Evolutionary conservation across 2,329 filamentous ascomycete genomes (phyloP).

Genomic region (Pleomassaria siparia): DNA sequence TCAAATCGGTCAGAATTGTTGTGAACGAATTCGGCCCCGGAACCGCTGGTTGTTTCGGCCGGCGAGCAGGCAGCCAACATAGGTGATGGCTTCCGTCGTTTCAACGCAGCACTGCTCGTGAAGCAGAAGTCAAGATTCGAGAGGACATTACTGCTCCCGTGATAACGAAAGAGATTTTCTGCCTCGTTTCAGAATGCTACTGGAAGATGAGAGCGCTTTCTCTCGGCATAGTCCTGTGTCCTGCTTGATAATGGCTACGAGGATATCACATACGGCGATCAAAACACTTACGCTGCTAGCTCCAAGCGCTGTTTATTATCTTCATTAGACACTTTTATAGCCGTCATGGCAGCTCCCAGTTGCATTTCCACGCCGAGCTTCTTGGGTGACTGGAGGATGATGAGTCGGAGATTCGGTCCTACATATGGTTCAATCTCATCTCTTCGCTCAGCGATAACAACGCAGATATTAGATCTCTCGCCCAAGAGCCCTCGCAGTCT

Average conservation of each 20-base stretch:
- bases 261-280: not conserved
- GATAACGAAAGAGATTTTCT: constrained; percentile 15
- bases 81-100: constrained; percentile 7
- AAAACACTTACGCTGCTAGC: constrained; percentile 19
- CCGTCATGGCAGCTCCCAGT: constrained; percentile 40
- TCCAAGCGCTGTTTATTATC: constrained; percentile 6
- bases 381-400: too few species aligned
- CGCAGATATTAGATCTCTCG: too few species aligned
- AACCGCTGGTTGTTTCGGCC: constrained; percentile 5
- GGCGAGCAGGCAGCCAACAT: constrained; percentile 13
- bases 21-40: constrained; percentile 20
- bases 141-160: constrained; percentile 24
- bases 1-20: constrained; percentile 10
- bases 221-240: not conserved
- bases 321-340: constrained; percentile 13
- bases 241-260: not conserved
- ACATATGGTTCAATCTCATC: too few species aligned
- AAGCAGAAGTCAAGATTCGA: constrained; percentile 36
- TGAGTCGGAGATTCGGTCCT: too few species aligned
- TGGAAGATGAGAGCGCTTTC: constrained; percentile 2
- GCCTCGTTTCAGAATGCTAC: constrained; percentile 22
- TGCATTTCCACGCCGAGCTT: too few species aligned
- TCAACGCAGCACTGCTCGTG: constrained; percentile 21
- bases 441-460: too few species aligned
- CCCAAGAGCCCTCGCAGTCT: too few species aligned